phyloP scores from a whole-genome alignment of 371 early-diverging fungal species.

The Massospora cicadina region DNA sequence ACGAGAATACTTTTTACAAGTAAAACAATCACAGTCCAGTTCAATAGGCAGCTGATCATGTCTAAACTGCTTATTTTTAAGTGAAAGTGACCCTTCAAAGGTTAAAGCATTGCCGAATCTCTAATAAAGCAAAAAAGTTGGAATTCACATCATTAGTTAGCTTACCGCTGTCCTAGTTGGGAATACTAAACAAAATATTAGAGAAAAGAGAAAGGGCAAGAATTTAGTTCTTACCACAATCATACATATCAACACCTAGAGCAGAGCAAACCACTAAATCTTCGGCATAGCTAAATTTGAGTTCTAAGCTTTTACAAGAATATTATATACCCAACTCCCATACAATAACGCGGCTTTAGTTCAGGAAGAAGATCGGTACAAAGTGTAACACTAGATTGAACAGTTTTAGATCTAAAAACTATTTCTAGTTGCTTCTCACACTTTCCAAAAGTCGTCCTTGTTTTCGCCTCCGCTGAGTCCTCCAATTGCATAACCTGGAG shows the following conservation, averaged over 20 bases:
- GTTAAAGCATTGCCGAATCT: conserved; percentile 87
- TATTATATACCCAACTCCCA: conserved; percentile 77
- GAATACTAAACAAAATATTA: conserved; percentile 33
- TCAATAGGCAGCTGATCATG: conserved; percentile 62
- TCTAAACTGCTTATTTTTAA: conserved; percentile 40
- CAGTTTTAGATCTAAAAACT: not conserved
- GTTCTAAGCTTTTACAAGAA: conserved; percentile 1
- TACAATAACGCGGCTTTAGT: conserved; percentile 84
- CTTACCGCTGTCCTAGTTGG: conserved; percentile 86
- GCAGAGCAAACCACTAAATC: conserved; percentile 87
- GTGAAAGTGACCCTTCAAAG: conserved; percentile 50
- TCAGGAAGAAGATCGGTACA: conserved; percentile 75
- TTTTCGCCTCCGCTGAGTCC: conserved; percentile 91
- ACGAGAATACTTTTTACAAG: conserved; percentile 68
- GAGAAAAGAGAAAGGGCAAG: not conserved
- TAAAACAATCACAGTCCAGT: conserved; percentile 64
- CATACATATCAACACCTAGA: conserved; percentile 92
- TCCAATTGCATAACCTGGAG: conserved; percentile 89
- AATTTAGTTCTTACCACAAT: conserved; percentile 32
- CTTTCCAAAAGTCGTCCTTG: conserved; percentile 80
- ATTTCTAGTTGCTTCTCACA: conserved; percentile 23
- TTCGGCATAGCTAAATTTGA: conserved; percentile 62
- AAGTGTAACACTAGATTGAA: conserved; percentile 34
- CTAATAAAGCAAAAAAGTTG: conserved; percentile 15
- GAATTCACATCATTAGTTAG: too few species aligned